Evolutionary conservation across 2,329 filamentous ascomycete species (phyloP).

Genomic region (Chaetomiaceae sp.): DNA sequence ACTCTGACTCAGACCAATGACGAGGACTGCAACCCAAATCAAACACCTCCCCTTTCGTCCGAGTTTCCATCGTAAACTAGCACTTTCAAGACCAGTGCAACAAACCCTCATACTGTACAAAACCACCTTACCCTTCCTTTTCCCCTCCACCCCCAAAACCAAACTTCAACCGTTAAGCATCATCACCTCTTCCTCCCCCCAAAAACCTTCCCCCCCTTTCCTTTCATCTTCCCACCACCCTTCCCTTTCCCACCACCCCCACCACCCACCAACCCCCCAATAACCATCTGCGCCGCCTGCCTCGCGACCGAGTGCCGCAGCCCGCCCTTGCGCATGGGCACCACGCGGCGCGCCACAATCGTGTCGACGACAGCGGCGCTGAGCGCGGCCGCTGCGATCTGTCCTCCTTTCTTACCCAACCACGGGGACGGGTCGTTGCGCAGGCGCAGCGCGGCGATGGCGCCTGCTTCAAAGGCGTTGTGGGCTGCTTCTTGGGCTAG

Average conservation of each 20-base stretch:
- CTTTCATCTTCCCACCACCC: not conserved
- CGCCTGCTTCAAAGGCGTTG: conserved; percentile 24
- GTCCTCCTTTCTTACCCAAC: conserved; percentile 25
- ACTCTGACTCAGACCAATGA: no score
- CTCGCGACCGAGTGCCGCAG: conserved; percentile 21
- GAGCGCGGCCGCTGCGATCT: conserved; percentile 22
- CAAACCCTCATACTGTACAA: no score
- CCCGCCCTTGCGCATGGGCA: conserved; percentile 23
- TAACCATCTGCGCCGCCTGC: conserved; percentile 28
- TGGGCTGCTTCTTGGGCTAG: conserved; percentile 4
- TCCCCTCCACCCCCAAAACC: no score
- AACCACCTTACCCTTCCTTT: no score
- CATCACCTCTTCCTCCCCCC: not conserved
- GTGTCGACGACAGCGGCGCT: conserved; percentile 26
- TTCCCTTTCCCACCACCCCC: not conserved
- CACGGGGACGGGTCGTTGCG: conserved; percentile 26
- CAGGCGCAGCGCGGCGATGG: conserved; percentile 26
- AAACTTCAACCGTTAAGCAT: no score
- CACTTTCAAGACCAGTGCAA: no score
- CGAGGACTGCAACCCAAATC: no score
- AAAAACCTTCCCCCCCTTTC: not conserved
- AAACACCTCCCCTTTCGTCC: no score
- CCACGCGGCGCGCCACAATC: conserved; percentile 23
- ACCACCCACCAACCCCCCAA: conserved; percentile 22
- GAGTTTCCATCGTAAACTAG: no score